These are phyloP conservation scores for Thoreauomyces humboldtii DNA, from an alignment of 192 early-diverging fungal genomes.

Conservation along the genomic window DNA sequence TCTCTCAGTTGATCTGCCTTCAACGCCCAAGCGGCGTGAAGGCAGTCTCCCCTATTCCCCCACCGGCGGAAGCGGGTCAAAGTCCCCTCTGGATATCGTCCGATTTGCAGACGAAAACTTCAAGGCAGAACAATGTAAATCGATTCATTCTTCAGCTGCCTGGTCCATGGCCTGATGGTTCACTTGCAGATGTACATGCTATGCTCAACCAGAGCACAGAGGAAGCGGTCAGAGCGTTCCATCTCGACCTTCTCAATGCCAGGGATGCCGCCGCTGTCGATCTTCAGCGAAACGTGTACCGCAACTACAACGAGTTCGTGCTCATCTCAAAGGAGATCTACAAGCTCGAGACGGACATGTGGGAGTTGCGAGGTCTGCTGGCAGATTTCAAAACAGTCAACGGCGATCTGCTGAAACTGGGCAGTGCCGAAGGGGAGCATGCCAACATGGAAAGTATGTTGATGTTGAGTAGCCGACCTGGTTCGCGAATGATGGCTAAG, in stretches of 20 bases:
- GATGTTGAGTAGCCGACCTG: neutral
- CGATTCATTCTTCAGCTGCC: too few relatives aligned
- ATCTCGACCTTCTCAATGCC: slow-evolving; percentile 59
- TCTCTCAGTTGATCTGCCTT: too few relatives aligned
- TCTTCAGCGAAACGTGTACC: slow-evolving; percentile 78
- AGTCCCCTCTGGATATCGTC: slow-evolving; percentile 33
- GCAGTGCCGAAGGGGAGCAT: neutral
- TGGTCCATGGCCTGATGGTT: neutral
- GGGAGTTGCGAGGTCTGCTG: slow-evolving; percentile 63
- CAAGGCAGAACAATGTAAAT: slow-evolving; percentile 54
- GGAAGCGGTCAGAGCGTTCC: slow-evolving; percentile 56
- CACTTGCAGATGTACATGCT: slow-evolving; percentile 47
- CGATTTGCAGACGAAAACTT: slow-evolving; percentile 54
- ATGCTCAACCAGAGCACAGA: slow-evolving; percentile 55
- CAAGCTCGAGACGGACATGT: slow-evolving; percentile 75
- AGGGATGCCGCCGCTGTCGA: slow-evolving; percentile 66
- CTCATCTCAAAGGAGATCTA: slow-evolving; percentile 83
- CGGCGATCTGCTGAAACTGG: neutral
- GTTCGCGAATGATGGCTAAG: neutral
- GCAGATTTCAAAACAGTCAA: slow-evolving; percentile 66
- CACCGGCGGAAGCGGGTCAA: too few relatives aligned
- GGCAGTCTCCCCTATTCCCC: too few relatives aligned
- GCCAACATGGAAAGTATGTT: neutral
- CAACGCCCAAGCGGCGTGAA: too few relatives aligned
- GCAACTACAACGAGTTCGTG: slow-evolving; percentile 83